A percentile compares a stretch with the other conserved stretches of the same genome.
These are phyloP conservation scores for Solioccasus polychromus DNA, from an alignment of 768 basidiomycete species.

Conservation along the genomic window DNA sequence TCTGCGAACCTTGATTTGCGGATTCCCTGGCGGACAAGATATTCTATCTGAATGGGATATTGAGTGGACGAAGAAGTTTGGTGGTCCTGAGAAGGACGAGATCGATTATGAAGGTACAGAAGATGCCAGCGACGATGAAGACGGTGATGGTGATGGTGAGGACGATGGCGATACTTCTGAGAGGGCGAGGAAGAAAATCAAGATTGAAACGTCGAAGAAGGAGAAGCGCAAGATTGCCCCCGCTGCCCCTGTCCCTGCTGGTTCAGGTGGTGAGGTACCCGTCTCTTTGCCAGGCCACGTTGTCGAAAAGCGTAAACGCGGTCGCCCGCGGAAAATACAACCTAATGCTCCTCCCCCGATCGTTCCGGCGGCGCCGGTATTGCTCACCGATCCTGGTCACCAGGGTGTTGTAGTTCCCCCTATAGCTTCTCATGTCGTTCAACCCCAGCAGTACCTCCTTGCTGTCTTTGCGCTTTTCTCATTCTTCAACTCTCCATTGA, in stretches of 20 bases:
- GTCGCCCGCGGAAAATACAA: conserved; percentile 73
- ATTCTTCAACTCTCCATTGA: conserved; percentile 75
- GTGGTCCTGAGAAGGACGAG: conserved; percentile 72
- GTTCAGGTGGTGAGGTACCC: conserved; percentile 22
- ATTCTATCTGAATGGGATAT: conserved; percentile 73
- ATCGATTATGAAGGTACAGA: conserved; percentile 50
- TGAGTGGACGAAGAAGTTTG: conserved; percentile 71
- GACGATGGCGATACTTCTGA: conserved; percentile 39
- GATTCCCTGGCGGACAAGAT: conserved; percentile 72
- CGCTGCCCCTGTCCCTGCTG: conserved; percentile 19
- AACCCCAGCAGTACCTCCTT: conserved; percentile 65
- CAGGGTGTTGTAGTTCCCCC: conserved; percentile 14
- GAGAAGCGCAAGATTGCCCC: conserved; percentile 36
- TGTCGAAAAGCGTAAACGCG: conserved; percentile 81
- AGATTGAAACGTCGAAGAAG: conserved; percentile 45
- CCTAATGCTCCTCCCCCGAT: conserved; percentile 41
- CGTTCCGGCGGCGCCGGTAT: conserved; percentile 22
- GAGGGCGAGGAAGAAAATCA: conserved; percentile 63
- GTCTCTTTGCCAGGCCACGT: conserved; percentile 31
- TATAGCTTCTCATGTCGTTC: conserved; percentile 10
- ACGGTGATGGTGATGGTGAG: conserved; percentile 41
- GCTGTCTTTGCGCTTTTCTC: conserved; percentile 84
- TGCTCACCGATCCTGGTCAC: conserved; percentile 14
- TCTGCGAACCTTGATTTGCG: conserved; percentile 61
- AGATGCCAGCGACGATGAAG: conserved; percentile 41